Evolutionary conservation across 345 rosid genomes (phyloP).

Genomic region (Ceriops decandra): DNA sequence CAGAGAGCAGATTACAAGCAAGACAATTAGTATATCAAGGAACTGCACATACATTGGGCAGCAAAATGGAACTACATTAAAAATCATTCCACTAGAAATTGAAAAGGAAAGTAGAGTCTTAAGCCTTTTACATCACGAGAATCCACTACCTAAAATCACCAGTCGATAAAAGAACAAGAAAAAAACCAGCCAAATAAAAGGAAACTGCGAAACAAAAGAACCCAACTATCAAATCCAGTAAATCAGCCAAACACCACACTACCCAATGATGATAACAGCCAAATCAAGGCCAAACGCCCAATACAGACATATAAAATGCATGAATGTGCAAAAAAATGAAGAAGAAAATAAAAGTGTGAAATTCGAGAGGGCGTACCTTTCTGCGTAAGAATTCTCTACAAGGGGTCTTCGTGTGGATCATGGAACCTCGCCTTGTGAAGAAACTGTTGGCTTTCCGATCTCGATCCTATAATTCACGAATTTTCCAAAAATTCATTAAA

Average conservation of each 20-base stretch:
- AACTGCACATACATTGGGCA: no score
- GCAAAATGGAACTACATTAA: background rate
- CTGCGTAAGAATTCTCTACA: slow-evolving; percentile 61
- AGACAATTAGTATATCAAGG: background rate
- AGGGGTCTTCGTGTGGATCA: slow-evolving; percentile 90
- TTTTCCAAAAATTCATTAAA: background rate
- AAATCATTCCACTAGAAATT: background rate
- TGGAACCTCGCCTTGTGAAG: slow-evolving; percentile 75
- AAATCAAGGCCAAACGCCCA: no score
- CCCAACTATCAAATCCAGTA: no score
- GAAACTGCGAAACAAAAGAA: no score
- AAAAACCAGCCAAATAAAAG: no score
- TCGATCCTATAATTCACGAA: slow-evolving; percentile 23
- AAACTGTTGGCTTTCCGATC: slow-evolving; percentile 74
- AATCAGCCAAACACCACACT: no score
- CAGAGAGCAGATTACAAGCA: no score
- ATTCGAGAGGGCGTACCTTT: slow-evolving; percentile 38
- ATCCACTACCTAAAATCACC: background rate
- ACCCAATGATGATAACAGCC: no score
- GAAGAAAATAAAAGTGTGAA: background rate
- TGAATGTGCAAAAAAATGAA: background rate
- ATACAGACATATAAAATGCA: no score
- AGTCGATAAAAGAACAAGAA: no score
- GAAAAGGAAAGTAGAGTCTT: background rate
- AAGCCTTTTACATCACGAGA: background rate